A percentile compares a stretch with the other conserved stretches of the same genome.
Evolutionary conservation across 805 yeast species (phyloP).

Genomic region (Candida loeiensis): DNA sequence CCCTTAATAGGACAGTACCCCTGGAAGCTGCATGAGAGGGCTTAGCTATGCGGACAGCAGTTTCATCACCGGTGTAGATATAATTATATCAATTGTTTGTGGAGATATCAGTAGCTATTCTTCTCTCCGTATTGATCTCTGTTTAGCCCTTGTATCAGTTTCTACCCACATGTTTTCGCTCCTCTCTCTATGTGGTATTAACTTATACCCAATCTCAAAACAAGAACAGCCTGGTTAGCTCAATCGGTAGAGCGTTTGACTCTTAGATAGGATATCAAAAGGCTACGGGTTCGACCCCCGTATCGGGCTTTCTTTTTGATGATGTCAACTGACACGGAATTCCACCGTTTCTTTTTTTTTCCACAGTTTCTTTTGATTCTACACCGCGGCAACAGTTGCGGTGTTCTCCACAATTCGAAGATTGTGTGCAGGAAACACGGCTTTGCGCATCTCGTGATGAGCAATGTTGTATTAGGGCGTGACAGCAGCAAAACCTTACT

Average conservation of each 20-base stretch:
- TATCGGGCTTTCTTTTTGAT: slow-evolving; percentile 15
- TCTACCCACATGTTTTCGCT: no score
- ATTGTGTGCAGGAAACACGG: slow-evolving; percentile 1
- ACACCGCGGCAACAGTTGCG: background rate
- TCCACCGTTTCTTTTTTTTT: background rate
- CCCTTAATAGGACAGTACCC: no score
- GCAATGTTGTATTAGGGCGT: background rate
- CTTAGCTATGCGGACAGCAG: no score
- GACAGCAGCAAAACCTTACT: background rate
- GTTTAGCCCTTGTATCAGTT: no score
- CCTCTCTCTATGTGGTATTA: no score
- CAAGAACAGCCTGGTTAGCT: slow-evolving; percentile 9
- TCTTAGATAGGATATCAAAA: slow-evolving; percentile 14
- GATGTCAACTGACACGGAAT: background rate
- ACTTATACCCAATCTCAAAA: background rate
- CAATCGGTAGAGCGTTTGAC: slow-evolving; percentile 11
- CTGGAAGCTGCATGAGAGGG: no score
- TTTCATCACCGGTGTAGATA: no score
- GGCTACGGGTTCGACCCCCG: slow-evolving; percentile 21
- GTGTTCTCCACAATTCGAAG: slow-evolving; percentile 1
- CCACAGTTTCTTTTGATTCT: background rate
- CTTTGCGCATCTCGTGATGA: background rate
- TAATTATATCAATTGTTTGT: no score
- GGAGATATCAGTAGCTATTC: no score
- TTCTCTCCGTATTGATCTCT: no score